Evolutionary conservation across 176 grass and related monocot genomes (phyloP).

Genomic region (Lolium multiflorum): DNA sequence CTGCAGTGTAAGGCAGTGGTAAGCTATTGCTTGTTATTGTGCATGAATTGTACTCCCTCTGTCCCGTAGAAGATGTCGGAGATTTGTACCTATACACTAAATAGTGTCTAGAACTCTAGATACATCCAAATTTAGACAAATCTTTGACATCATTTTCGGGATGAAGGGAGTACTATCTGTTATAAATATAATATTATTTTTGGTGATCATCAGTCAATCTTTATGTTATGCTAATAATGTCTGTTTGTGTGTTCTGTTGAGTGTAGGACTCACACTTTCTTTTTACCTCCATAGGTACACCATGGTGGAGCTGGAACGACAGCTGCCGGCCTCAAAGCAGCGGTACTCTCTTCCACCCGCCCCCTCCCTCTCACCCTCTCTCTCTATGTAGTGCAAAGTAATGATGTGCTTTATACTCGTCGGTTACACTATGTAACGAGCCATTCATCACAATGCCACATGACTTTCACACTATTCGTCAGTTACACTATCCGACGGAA

Average conservation of each 20-base stretch:
- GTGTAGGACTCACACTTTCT: background rate
- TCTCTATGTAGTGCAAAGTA: background rate
- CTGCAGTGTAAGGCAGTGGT: conserved; percentile 95
- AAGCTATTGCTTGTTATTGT: conserved; percentile 29
- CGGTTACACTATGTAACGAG: background rate
- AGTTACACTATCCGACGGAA: too few species aligned
- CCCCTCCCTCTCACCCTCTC: background rate
- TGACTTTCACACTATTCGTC: background rate
- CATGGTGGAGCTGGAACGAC: conserved; percentile 99
- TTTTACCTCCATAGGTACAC: conserved; percentile 69
- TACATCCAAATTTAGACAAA: too few species aligned
- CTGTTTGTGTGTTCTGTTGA: background rate
- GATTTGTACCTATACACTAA: too few species aligned
- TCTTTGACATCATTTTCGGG: too few species aligned
- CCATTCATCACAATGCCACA: background rate
- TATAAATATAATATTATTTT: background rate
- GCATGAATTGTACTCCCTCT: background rate
- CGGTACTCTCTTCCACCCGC: conserved; percentile 42
- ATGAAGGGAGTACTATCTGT: background rate
- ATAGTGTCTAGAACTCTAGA: too few species aligned
- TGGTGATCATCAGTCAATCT: background rate
- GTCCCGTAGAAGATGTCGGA: too few species aligned
- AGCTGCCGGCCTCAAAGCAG: conserved; percentile 92
- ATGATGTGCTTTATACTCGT: background rate
- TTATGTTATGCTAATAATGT: background rate